Conservation (phyloP, 2,329 filamentous ascomycete species). For the Aspergillus pseudotamarii region DNA sequence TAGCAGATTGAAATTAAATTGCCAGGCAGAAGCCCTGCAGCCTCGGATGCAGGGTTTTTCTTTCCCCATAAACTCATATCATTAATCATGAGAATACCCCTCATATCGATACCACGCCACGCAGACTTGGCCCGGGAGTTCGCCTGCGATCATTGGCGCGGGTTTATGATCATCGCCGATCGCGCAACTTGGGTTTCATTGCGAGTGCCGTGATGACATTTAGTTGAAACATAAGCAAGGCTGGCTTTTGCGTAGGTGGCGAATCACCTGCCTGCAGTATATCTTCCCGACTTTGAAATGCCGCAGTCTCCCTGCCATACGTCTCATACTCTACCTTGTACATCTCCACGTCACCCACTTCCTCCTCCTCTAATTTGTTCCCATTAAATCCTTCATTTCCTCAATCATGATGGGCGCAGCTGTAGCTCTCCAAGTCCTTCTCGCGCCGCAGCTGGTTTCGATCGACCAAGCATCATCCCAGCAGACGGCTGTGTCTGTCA, state of each 20-base stretch:
- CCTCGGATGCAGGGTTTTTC: background rate
- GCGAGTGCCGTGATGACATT: background rate
- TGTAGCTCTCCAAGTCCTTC: slow-evolving; percentile 18
- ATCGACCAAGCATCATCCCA: slow-evolving; percentile 5
- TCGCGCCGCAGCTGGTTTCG: background rate
- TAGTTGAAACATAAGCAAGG: background rate
- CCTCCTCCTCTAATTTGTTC: background rate
- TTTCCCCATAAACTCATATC: background rate
- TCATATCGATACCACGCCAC: background rate
- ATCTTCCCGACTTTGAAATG: background rate
- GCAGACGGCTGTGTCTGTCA: slow-evolving; percentile 25
- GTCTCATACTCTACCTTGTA: background rate
- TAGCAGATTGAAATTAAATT: slow-evolving; percentile 1
- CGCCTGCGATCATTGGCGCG: background rate
- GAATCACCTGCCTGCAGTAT: background rate
- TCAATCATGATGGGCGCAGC: slow-evolving; percentile 20
- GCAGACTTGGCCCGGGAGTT: background rate
- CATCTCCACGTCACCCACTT: background rate
- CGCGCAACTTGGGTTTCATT: background rate
- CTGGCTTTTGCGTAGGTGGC: background rate
- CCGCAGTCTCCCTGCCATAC: background rate
- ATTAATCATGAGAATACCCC: background rate
- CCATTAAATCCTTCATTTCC: background rate
- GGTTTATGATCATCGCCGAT: background rate
- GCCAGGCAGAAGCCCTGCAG: slow-evolving; percentile 2